phyloP scores from a whole-genome alignment of 2,329 filamentous ascomycete genomes.

The Aspergillus carbonarius region DNA sequence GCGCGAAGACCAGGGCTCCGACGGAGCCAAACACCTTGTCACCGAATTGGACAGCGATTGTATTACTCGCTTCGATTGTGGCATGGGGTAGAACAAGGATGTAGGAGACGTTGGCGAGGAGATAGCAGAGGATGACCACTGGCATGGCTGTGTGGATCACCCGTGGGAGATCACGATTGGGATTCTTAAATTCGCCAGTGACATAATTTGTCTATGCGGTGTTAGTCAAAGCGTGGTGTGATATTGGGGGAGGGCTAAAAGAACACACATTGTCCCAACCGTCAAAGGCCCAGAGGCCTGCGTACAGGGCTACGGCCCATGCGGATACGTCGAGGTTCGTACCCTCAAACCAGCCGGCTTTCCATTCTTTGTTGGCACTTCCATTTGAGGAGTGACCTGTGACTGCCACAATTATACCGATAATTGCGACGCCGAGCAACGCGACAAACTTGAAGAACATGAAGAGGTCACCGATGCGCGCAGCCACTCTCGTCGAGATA shows the following conservation, averaged over 20 bases:
- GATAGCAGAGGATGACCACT: conserved; percentile 83
- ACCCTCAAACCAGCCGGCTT: conserved; percentile 83
- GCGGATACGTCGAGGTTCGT: conserved; percentile 76
- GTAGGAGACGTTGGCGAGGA: conserved; percentile 89
- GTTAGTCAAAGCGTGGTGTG: background rate
- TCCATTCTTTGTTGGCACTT: conserved; percentile 79
- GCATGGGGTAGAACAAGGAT: conserved; percentile 85
- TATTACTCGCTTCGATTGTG: conserved; percentile 83
- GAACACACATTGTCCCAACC: conserved; percentile 92
- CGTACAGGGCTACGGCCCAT: conserved; percentile 94
- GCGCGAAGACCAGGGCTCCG: conserved; percentile 78
- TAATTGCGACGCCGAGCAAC: conserved; percentile 79
- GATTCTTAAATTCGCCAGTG: conserved; percentile 93
- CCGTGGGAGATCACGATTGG: conserved; percentile 81
- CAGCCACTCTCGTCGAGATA: conserved; percentile 84
- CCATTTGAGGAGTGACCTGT: conserved; percentile 81
- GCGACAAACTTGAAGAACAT: conserved; percentile 98
- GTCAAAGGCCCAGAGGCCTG: conserved; percentile 95
- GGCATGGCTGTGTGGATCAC: conserved; percentile 98
- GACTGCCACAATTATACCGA: conserved; percentile 81
- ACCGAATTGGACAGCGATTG: conserved; percentile 93
- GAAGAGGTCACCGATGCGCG: conserved; percentile 82
- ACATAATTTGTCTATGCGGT: conserved; percentile 83
- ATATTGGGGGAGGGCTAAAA: background rate
- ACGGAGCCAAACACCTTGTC: conserved; percentile 81